Evolutionary conservation across 2,329 filamentous ascomycete species (phyloP).

Genomic region (Cladophialophora chaetospira): DNA sequence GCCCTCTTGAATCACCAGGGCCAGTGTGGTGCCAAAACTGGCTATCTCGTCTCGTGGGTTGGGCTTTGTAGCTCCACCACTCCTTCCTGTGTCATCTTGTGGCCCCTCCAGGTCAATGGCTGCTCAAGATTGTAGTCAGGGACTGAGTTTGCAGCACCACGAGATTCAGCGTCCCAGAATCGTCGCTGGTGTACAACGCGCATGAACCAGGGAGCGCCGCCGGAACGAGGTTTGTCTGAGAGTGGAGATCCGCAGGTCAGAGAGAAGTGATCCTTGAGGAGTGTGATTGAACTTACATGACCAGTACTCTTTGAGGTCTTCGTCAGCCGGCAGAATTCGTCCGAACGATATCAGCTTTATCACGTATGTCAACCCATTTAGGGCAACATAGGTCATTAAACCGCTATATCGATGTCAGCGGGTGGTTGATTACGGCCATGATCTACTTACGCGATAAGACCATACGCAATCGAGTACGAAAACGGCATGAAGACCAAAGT

Average conservation of each 20-base stretch:
- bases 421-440: too few species aligned
- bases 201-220: not conserved
- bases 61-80: too few species aligned
- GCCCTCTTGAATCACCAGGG: too few species aligned
- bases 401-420: slow-evolving; percentile 44
- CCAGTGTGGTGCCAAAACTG: too few species aligned
- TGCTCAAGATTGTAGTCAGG: too few species aligned
- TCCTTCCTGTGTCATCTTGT: not conserved
- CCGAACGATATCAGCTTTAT: slow-evolving; percentile 68
- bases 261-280: not conserved
- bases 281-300: slow-evolving; percentile 64
- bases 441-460: slow-evolving; percentile 63
- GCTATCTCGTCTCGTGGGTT: too few species aligned
- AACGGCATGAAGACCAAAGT: slow-evolving; percentile 86
- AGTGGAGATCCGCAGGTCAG: not conserved
- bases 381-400: slow-evolving; percentile 71
- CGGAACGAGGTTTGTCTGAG: slow-evolving; percentile 34
- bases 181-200: not conserved
- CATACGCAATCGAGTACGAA: slow-evolving; percentile 85
- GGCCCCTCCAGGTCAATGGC: too few species aligned
- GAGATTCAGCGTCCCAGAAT: not conserved
- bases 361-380: slow-evolving; percentile 71
- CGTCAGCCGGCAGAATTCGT: slow-evolving; percentile 71
- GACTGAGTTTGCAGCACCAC: too few species aligned
- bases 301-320: slow-evolving; percentile 77